Percentiles rank a stretch among this genome's conserved stretches.
phyloP scores from a whole-genome alignment of 1,284 basidiomycete genomes.

The Pseudozyma pruni region DNA sequence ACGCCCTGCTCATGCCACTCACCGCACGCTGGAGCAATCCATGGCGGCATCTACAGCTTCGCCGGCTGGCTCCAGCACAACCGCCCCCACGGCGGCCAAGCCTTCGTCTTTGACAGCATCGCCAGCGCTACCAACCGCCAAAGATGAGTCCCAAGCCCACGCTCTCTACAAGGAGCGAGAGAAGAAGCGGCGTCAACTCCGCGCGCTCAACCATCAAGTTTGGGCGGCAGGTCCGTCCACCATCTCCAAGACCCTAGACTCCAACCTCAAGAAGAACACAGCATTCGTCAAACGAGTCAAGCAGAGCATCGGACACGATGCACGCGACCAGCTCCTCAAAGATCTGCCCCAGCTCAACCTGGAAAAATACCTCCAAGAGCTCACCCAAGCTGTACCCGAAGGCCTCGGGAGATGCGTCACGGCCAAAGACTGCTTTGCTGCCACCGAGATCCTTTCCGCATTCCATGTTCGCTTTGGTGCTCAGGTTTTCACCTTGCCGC shows the following conservation, averaged over 20 bases:
- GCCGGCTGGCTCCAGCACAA: conserved; percentile 15
- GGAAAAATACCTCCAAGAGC: conserved; percentile 96
- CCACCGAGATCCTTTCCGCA: conserved; percentile 82
- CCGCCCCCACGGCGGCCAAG: background rate
- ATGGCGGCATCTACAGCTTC: conserved; percentile 14
- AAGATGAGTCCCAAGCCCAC: conserved; percentile 33
- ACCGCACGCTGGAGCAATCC: background rate
- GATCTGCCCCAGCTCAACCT: conserved; percentile 88
- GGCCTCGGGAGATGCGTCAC: conserved; percentile 85
- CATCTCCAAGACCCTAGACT: conserved; percentile 47
- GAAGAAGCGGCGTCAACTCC: conserved; percentile 45
- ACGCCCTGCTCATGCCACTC: conserved; percentile 3
- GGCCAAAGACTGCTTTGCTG: conserved; percentile 88
- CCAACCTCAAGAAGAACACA: conserved; percentile 66
- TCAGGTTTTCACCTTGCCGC: conserved; percentile 76
- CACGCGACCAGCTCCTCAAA: conserved; percentile 71
- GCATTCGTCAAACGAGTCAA: conserved; percentile 63
- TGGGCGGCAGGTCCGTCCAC: conserved; percentile 48
- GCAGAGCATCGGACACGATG: conserved; percentile 56
- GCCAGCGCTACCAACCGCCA: conserved; percentile 12
- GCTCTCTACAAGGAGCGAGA: conserved; percentile 51
- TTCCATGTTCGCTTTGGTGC: conserved; percentile 87
- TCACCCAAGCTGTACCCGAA: conserved; percentile 85
- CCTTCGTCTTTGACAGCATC: conserved; percentile 6
- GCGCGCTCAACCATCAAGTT: conserved; percentile 38